phyloP scores from a whole-genome alignment of 257 asterid species.

The Petrea volubilis region DNA sequence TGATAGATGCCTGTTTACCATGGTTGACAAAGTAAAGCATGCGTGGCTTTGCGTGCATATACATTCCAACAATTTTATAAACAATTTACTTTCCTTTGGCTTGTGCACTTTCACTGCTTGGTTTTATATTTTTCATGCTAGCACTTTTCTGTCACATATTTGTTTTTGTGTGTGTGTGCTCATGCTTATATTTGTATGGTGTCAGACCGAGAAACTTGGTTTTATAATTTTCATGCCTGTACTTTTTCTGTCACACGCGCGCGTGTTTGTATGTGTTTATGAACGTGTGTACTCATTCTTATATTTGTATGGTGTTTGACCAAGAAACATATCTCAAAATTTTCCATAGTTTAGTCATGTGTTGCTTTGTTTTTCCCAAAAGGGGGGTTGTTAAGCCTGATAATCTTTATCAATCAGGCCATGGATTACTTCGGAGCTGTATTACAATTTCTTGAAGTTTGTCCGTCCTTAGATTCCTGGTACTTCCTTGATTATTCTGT shows the following conservation, averaged over 20 bases:
- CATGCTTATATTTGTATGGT: no score
- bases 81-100: background rate
- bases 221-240: background rate
- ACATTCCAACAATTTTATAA: background rate
- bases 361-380: background rate
- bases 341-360: background rate
- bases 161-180: no score
- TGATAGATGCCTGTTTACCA: background rate
- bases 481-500: background rate
- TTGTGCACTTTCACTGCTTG: background rate
- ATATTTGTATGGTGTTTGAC: background rate
- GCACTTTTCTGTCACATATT: no score
- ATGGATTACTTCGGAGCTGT: background rate
- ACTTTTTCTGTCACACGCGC: background rate
- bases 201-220: no score
- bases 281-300: background rate
- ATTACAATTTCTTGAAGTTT: background rate
- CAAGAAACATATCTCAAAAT: background rate
- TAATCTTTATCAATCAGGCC: background rate
- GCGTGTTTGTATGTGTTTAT: background rate
- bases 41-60: background rate
- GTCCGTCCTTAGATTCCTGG: background rate
- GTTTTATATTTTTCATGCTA: background rate
- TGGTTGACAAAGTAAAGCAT: background rate
- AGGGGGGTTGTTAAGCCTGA: background rate